These are phyloP conservation scores for Corylus heterophylla DNA, from an alignment of 306 rosid genomes.

Conservation along the genomic window DNA sequence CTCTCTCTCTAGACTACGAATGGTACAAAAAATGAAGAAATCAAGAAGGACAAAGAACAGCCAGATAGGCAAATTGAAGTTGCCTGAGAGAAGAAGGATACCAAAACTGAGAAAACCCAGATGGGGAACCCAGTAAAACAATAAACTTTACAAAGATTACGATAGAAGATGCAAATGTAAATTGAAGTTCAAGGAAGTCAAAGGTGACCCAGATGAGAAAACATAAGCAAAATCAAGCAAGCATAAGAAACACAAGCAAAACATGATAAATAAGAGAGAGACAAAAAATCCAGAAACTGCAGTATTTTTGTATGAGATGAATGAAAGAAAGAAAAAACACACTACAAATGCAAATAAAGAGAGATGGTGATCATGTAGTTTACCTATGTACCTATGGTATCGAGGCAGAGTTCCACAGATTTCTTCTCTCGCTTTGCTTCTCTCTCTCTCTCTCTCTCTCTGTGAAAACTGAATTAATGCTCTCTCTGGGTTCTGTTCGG, in stretches of 20 bases:
- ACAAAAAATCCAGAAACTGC: background rate
- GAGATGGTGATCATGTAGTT: background rate
- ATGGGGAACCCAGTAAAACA: background rate
- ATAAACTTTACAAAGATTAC: background rate
- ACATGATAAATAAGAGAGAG: background rate
- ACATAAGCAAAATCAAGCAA: background rate
- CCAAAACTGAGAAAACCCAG: constrained; percentile 5
- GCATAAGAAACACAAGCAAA: background rate
- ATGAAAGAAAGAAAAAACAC: background rate
- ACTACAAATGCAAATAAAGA: background rate
- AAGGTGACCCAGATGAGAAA: background rate
- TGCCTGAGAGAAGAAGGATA: background rate
- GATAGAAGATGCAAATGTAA: background rate
- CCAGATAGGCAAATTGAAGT: background rate
- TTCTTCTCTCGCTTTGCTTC: constrained; percentile 4
- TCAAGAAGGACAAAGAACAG: background rate
- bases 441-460: constrained; percentile 3
- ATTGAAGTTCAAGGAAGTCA: background rate
- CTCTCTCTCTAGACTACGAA: background rate
- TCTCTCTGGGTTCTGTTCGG: background rate
- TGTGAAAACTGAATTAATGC: background rate
- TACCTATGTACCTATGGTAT: background rate
- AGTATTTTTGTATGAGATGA: background rate
- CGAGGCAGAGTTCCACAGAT: background rate
- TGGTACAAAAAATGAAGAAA: background rate